Evolutionary conservation across 805 yeast genomes (phyloP), one percentile per base, ranked within the genome.

Genomic region (Lachancea kluyveri): DNA sequence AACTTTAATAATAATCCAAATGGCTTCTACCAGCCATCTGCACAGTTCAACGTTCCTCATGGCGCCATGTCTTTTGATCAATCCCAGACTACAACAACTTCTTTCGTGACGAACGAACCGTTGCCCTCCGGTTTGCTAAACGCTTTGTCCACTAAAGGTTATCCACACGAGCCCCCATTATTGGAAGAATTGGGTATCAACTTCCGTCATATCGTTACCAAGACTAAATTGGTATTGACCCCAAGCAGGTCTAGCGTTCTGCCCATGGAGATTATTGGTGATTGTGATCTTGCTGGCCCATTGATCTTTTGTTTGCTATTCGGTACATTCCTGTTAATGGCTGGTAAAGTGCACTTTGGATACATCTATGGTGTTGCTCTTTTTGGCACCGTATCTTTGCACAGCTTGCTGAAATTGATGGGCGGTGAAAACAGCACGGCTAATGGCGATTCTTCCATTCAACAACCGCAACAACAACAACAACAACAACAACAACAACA

Each of bases 281-380:
- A 90, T 58, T 71, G 92, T 16, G 98, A 92, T 54, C 67, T 92
- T 45, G 96, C 97, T 0, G 98, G 98, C 1, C 98, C 98, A 1
- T 68, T 92, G 19, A 62, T 92, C 24, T 92, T 90, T 57, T 90
- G 90, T 50, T 64, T 92, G 31, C 59, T 86, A 35, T 90, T 90
- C 53, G 98, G 96, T 13, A 71, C 87, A 1, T 75, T 81, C 39
- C 64, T 92, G 33, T 63, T 90, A 30, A 66, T 88, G 26, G 79
- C 95, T 1, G 97, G 98, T 4, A 92, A 90, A 57, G 83, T 90
- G 10, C 97, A 92, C 57, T 92, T 92, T 54, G 97, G 97, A 2
- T 92, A 92, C 57, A 83, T 92, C 30, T 92, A 92, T 52, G 97
- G 98, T 23, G 94, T 92, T 24, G 97, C 96, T 0, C 61, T 92